Evolutionary conservation across 306 rosid species (phyloP).

Genomic region (Potentilla sterilis): DNA sequence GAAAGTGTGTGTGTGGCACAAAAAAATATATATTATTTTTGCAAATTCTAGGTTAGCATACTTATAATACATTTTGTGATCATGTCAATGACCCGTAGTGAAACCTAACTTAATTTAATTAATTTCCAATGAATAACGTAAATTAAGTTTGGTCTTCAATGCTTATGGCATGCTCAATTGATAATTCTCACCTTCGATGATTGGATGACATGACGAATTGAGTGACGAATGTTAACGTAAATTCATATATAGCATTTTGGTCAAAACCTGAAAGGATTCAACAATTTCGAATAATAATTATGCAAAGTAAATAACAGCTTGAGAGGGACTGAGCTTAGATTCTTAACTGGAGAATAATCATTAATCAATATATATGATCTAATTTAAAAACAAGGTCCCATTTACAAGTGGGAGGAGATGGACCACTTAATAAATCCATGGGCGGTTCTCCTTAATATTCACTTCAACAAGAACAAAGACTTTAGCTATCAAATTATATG

Average conservation of each 20-base stretch:
- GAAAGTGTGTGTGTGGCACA: too few relatives aligned
- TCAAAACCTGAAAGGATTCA: neutral
- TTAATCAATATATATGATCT: neutral
- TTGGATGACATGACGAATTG: neutral
- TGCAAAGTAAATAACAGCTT: neutral
- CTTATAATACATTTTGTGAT: too few relatives aligned
- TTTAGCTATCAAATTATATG: neutral
- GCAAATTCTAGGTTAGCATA: too few relatives aligned
- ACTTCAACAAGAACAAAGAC: slow-evolving; percentile 8
- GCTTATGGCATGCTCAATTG: neutral
- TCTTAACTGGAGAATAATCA: too few relatives aligned
- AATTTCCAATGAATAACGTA: neutral
- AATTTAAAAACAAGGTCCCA: neutral
- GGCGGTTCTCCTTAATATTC: slow-evolving; percentile 16
- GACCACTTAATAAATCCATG: slow-evolving; percentile 21
- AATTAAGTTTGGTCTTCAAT: neutral
- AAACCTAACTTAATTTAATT: neutral
- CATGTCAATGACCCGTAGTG: too few relatives aligned
- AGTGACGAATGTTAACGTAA: neutral
- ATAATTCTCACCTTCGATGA: neutral
- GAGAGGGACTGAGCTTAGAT: neutral
- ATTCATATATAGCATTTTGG: neutral
- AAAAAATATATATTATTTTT: too few relatives aligned
- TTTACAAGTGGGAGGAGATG: slow-evolving; percentile 1
- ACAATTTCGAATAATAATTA: neutral